phyloP scores from a whole-genome alignment of 1,139 yeast genomes.

The Yamadazyma jaroonii region DNA sequence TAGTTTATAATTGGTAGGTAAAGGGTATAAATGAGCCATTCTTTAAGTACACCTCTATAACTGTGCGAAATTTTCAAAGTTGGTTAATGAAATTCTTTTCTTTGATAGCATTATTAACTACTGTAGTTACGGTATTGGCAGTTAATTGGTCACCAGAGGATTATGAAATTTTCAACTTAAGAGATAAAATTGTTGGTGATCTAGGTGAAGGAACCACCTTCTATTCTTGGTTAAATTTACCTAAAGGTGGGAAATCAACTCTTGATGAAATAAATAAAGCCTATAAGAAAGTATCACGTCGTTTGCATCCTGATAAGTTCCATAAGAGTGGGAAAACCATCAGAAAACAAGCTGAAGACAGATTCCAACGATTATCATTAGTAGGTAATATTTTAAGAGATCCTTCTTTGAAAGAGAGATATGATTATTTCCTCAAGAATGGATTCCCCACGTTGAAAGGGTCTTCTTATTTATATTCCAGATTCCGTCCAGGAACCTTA shows the following conservation, averaged over 20 bases:
- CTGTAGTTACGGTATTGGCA: conserved; percentile 21
- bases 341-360: conserved; percentile 48
- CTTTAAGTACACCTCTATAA: no score
- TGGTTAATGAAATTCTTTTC: conserved; percentile 1
- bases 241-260: conserved; percentile 52
- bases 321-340: conserved; percentile 37
- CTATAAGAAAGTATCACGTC: conserved; percentile 66
- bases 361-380: conserved; percentile 71
- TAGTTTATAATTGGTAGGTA: conserved; percentile 28
- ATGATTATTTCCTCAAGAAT: conserved; percentile 76
- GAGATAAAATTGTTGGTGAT: conserved; percentile 61
- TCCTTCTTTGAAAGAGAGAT: conserved; percentile 62
- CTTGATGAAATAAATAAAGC: conserved; percentile 69
- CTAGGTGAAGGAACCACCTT: conserved; percentile 64
- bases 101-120: conserved; percentile 11
- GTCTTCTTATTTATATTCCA: conserved; percentile 48
- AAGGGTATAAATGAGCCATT: conserved; percentile 35
- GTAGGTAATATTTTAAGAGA: conserved; percentile 72
- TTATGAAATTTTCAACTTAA: conserved; percentile 75
- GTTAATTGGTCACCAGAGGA: conserved; percentile 54
- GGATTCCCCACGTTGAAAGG: conserved; percentile 87
- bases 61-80: conserved; percentile 1
- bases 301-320: conserved; percentile 81
- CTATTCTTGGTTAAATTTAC: conserved; percentile 62
- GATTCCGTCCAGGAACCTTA: conserved; percentile 59